Evolutionary conservation across 225 moss, liverwort and hornwort species (phyloP), one percentile per base, ranked within the genome.

Genomic region (Antitrichia curtipendula): DNA sequence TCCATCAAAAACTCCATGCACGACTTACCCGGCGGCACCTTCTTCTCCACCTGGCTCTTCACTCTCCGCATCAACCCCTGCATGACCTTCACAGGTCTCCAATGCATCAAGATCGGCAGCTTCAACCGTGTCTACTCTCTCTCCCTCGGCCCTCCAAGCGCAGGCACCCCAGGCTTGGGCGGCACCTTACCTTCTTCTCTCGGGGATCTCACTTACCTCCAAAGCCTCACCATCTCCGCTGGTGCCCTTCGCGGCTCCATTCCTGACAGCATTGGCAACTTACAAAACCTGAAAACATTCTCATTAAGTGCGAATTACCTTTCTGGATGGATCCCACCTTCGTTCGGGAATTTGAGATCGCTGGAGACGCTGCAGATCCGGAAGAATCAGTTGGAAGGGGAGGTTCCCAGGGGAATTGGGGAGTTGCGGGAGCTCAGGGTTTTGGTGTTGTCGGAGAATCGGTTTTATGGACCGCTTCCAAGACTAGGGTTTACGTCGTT

Each of bases 11-110:
- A 11, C 70, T 62, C 36, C 80, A 92, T 94, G 93, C 49, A 72
- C 29, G 93, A 94, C 69, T 59, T 94, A 13, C 90, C 91, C 5
- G 91, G 93, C 5, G 93, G 93, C 5, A 78, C 13, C 17, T 94
- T 94, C 82, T 94, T 94, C 90, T 63, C 88, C 13, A 68, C 85
- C 4, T 94, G 93, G 93, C 68, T 84, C 6, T 94, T 94, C 49
- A 81, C 89, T 14, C 88, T 94, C 10, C 82, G 89, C 29, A 76
- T 88, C 41, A 92, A 94, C 70, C 93, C 93, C 0, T 94, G 93
- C 81, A 82, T 84, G 78, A 59, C 85, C 21, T 94, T 94, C 80
- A 75, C 89, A 29, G 93, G 93, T 6, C 8, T 94, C 12, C 92
- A 92, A 32, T 94, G 93, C 60, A 41, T 80, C 50, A 78, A 86